Evolutionary conservation across 2,329 filamentous ascomycete species (phyloP).

Genomic region (Tolypocladium guangdongense): DNA sequence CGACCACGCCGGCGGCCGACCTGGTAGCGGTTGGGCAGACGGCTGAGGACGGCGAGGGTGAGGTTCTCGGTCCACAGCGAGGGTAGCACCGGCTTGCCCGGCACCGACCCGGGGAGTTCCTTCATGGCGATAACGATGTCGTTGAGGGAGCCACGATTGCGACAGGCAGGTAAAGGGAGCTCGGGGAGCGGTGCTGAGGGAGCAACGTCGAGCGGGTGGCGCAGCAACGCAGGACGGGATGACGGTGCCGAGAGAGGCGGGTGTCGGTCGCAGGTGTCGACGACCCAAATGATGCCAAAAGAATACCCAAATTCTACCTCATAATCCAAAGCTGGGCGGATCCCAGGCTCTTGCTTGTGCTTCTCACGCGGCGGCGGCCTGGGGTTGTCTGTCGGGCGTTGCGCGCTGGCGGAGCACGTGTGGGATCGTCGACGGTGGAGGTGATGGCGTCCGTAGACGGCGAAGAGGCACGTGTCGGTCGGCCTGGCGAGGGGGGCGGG

Average conservation of each 20-base stretch:
- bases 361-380: neutral
- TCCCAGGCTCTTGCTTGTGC: neutral
- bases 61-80: constrained; percentile 28
- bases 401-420: neutral
- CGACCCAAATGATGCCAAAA: constrained; percentile 12
- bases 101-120: constrained; percentile 23
- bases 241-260: neutral
- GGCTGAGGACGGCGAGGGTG: constrained; percentile 31
- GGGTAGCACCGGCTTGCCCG: constrained; percentile 30
- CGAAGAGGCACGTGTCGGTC: neutral
- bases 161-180: neutral
- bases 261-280: neutral
- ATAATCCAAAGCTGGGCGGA: constrained; percentile 18
- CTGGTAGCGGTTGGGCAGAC: constrained; percentile 28
- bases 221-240: neutral
- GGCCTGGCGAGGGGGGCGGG: neutral
- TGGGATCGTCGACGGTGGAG: neutral
- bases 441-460: neutral
- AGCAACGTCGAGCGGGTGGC: neutral
- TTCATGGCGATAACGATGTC: constrained; percentile 19
- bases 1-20: constrained; percentile 25
- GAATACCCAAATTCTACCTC: constrained; percentile 24
- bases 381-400: neutral
- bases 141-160: constrained; percentile 6
- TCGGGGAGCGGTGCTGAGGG: neutral